phyloP scores from a whole-genome alignment of 2,329 filamentous ascomycete genomes.

The Laburnicola sp. region DNA sequence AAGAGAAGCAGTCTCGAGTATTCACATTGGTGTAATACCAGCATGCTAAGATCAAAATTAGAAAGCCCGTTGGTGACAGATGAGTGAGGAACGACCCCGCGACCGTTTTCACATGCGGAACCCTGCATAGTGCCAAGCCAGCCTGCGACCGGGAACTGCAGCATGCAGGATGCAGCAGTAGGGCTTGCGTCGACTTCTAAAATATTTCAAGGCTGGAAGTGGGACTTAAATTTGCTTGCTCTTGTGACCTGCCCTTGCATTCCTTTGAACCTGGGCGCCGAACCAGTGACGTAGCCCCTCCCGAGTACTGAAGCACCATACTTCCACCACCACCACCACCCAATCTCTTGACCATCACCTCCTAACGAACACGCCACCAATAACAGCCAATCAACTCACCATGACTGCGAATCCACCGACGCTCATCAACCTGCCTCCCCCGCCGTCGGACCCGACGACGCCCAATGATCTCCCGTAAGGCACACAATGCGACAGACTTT shows the following conservation, averaged over 20 bases:
- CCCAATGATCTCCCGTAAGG: conserved; percentile 87
- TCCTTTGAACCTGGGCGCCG: conserved; percentile 16
- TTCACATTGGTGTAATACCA: no score
- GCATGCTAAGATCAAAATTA: no score
- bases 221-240: neutral
- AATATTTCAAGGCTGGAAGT: neutral
- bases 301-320: neutral
- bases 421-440: conserved; percentile 81
- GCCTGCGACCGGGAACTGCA: neutral
- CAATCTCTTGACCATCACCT: conserved; percentile 2
- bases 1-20: no score
- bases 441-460: conserved; percentile 79
- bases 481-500: conserved; percentile 11
- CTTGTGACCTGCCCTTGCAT: conserved; percentile 19
- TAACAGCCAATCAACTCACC: conserved; percentile 15
- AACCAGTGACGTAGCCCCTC: conserved; percentile 16
- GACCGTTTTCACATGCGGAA: neutral
- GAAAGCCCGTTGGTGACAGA: no score
- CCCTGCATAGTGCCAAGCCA: conserved; percentile 12
- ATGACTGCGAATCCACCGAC: conserved; percentile 59
- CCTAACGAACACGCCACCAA: conserved; percentile 5
- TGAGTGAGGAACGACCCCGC: no score
- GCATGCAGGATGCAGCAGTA: conserved; percentile 4
- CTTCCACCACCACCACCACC: conserved; percentile 1
- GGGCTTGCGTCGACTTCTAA: conserved; percentile 6